Conservation (phyloP, 306 rosid genomes). For the Glycyrrhiza uralensis region DNA sequence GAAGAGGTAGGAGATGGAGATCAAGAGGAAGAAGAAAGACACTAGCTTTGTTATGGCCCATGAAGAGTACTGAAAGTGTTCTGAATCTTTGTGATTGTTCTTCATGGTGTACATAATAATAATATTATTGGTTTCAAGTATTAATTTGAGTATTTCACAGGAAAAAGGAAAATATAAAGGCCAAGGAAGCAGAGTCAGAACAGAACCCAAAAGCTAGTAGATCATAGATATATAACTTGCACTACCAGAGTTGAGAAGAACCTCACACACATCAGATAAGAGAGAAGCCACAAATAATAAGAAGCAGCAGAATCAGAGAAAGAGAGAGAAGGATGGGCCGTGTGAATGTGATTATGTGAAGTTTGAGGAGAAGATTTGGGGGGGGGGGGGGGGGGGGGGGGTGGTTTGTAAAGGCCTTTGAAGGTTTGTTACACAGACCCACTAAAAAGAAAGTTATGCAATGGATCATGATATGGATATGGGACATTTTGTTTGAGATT, state of each 20-base stretch:
- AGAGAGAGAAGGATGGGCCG: background rate
- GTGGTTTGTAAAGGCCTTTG: background rate
- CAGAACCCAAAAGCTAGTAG: too few species aligned
- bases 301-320: background rate
- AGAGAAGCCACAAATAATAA: too few species aligned
- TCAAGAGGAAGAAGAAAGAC: conserved; percentile 25
- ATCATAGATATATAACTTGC: too few species aligned
- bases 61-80: conserved; percentile 17
- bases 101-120: conserved; percentile 25
- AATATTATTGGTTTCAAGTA: background rate
- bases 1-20: conserved; percentile 30
- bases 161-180: background rate
- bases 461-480: background rate
- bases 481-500: background rate
- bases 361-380: too few species aligned
- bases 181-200: too few species aligned
- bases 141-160: background rate
- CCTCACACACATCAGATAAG: too few species aligned
- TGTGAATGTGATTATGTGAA: too few species aligned
- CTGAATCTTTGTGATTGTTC: conserved; percentile 36
- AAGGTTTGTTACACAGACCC: background rate
- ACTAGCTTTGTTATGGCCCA: conserved; percentile 38
- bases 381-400: background rate
- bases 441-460: background rate
- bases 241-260: too few species aligned